Conservation (phyloP, 192 early-diverging fungal species). For the Backusella luteola region DNA sequence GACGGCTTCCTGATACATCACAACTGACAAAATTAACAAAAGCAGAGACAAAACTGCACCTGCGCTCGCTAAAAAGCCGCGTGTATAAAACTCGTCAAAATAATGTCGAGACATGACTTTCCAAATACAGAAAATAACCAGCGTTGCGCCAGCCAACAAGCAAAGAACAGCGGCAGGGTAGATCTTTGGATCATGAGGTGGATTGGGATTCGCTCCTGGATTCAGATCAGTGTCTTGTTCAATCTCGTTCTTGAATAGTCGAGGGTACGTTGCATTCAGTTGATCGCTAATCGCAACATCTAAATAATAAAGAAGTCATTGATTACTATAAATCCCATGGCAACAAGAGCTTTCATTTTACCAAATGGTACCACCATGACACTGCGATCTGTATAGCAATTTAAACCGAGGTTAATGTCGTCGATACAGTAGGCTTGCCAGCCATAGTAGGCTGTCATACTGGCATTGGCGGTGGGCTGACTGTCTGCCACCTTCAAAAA, state of each 20-base stretch:
- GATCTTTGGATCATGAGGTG: constrained; percentile 33
- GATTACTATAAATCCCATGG: no score
- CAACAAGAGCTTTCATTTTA: background rate
- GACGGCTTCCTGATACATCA: constrained; percentile 26
- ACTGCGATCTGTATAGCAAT: constrained; percentile 13
- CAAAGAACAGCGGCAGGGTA: constrained; percentile 21
- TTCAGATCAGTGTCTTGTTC: constrained; percentile 17
- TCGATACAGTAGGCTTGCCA: constrained; percentile 25
- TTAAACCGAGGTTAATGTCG: background rate
- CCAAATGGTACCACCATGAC: constrained; percentile 30
- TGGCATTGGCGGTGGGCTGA: background rate
- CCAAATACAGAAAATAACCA: constrained; percentile 8
- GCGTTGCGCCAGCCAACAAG: constrained; percentile 11
- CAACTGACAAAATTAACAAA: constrained; percentile 9
- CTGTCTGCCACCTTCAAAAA: constrained; percentile 19
- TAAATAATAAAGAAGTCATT: background rate
- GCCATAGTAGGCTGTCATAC: constrained; percentile 14
- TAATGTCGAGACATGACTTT: constrained; percentile 2
- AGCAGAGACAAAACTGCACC: constrained; percentile 18
- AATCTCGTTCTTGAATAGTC: constrained; percentile 15
- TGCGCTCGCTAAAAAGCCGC: constrained; percentile 20
- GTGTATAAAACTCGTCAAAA: constrained; percentile 23
- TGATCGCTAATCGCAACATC: constrained; percentile 10
- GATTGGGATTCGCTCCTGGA: constrained; percentile 19
- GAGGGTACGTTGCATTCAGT: constrained; percentile 25